Evolutionary conservation across 1,139 yeast species (phyloP), one percentile per base, ranked within the genome.

Genomic region (Yamadazyma triangularis): DNA sequence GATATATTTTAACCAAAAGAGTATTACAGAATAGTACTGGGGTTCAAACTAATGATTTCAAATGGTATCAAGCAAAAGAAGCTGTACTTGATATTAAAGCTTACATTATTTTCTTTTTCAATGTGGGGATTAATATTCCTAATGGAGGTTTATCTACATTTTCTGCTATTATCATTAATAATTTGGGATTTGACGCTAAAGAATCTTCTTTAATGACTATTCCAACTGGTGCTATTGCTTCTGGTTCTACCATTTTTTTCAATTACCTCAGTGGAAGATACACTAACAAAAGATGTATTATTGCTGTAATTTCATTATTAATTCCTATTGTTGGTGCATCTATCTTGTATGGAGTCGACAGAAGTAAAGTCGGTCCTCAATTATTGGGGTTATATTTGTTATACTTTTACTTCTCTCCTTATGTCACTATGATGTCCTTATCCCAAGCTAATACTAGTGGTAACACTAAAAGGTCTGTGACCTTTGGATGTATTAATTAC

Each of bases 91-190:
- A 58, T 30, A 33, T 45, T 24, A 51, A 51, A 29, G 39, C 53
- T 4, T 53, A 46, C 30, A 32, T 56, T 14, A 53, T 51, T 22
- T 51, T 58, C 27, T 36, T 64, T 10, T 48, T 60, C 53, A 45
- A 67, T 41, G 31, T 65, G 41, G 47, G 61, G 45, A 49, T 47
- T 29, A 59, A 58, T 40, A 48, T 63, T 35, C 60, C 63, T 20
- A 64, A 67, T 29, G 72, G 72, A 34, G 67, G 72, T 3, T 53
- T 69, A 23, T 59, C 65, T 26, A 63, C 66, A 12, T 70, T 67
- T 41, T 40, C 49, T 3, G 48, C 51, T 12, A 41, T 49, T 26
- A 46, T 50, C 25, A 38, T 50, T 27, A 32, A 38, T 15, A 38
- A 39, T 10, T 37, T 52, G 13, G 51, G 52, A 4, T 51, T 47